Base-by-base conservation (phyloP, 345 rosid species). In the Lepidium sativum region DNA sequence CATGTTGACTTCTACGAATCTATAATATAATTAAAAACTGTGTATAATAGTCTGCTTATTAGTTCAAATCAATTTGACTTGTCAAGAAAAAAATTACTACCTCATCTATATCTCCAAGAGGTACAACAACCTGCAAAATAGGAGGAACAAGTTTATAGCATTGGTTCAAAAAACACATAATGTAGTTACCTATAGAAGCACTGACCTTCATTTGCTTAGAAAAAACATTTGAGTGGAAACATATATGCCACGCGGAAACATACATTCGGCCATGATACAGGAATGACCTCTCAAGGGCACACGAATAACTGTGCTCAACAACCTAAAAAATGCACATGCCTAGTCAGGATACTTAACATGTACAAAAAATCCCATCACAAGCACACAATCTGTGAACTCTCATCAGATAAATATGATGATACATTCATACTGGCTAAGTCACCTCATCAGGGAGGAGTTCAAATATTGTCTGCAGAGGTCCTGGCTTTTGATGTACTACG, bases 201-300 rank as follows among this genome's bases (percentile, higher is more conserved):
- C 87, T 71, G 40, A 90, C 99, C 99, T 94, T 94, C 86, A 94
- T 85, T 74, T 94, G 99, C 86, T 94, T 94, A 55, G 99, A 94
- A 68, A 94, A 94, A 61, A 94, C 92, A 75, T 94, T 94, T 34
- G 97, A 90, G 82, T 90, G 99, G 75, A 94, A 94, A 83, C 99
- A 94, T 70, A 94, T 90, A 77, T 86, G 91, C 99, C 99, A 94
- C 23, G 99, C 81, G 20, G 97, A 94, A 69, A 90, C 97, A 79
- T 90, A 94, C 83, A 90, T 94, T 47, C 99, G 96, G 56, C 99
- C 99, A 65, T 94, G 99, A 68, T 94, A 94, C 79, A 94, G 76
- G 78, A 94, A 94, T 60, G 99, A 94, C 76, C 99, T 82, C 82
- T 94, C 99, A 53, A 94, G 82, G 50, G 99, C 99, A 76, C 97